Base-by-base conservation (phyloP, 192 early-diverging fungal genomes). In the Podila epicladia region DNA sequence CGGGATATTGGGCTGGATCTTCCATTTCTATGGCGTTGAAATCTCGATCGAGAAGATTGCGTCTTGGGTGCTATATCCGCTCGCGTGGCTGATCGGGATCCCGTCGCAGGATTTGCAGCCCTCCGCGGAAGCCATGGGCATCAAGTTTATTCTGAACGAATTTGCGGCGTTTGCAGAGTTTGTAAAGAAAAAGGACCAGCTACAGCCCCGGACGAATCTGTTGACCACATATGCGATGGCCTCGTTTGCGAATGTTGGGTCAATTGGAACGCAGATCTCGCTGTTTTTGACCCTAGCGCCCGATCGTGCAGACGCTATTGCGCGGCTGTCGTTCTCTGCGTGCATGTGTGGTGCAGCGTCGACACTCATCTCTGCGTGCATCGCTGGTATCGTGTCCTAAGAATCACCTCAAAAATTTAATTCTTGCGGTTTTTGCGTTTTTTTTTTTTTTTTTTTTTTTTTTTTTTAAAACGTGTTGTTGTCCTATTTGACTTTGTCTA, bases 121-220 rank as follows among this genome's bases (percentile, higher is more conserved):
- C 0, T 2, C 58, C 33, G 68, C 68, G 0, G 59, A 70, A 9
- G 68, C 68, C 3, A 70, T 70, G 68, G 68, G 91, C 22, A 89
- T 87, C 53, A 97, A 97, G 85, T 87, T 95, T 57, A 82, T 93
- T 65, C 82, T 90, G 51, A 97, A 95, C 83, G 95, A 97, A 86
- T 94, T 97, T 79, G 92, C 91, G n/a, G 95, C 95, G 3, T 97
- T 93, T 86, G 26, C 67, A 2, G 53, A 57, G 48, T 73, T 93
- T 17, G 80, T 73, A 13, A n/a, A 49, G 19, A 48, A 83, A 9
- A 79, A 82, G 66, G 82, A 82, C 29, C 45, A 55, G 45, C 73
- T 93, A 53, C 69, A 85, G 11, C 41, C 67, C 13, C 88, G 92
- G 53, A 84, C 85, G 1, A 71, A 69, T n/a, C 68, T 76, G 11